phyloP scores from a whole-genome alignment of 495 filamentous ascomycete species.

The Jackrogersella minutella region DNA sequence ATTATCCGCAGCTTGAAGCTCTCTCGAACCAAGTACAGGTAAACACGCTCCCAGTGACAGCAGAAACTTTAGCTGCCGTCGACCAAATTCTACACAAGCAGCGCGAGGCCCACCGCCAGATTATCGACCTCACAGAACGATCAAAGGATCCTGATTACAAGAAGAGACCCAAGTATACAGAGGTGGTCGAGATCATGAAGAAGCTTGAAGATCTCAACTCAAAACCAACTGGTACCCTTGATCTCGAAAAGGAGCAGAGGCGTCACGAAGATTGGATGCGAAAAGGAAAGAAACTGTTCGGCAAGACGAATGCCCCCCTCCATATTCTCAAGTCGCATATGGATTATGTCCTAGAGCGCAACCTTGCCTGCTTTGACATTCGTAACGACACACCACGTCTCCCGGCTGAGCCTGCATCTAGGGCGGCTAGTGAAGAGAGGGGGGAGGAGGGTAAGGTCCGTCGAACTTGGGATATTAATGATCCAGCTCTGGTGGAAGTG shows the following conservation, averaged over 20 bases:
- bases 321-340: constrained; percentile 95
- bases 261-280: constrained; percentile 99
- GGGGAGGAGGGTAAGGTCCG: constrained; percentile 46
- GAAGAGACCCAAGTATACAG: constrained; percentile 87
- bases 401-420: constrained; percentile 89
- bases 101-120: constrained; percentile 89
- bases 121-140: constrained; percentile 78
- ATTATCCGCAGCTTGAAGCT: constrained; percentile 94
- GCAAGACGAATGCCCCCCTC: constrained; percentile 95
- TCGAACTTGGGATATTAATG: constrained; percentile 55
- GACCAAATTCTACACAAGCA: constrained; percentile 97
- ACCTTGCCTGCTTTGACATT: constrained; percentile 89
- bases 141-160: constrained; percentile 76
- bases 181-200: constrained; percentile 89
- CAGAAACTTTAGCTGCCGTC: constrained; percentile 80
- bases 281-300: constrained; percentile 96
- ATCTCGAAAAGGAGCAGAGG: constrained; percentile 94
- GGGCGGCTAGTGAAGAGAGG: constrained; percentile 77
- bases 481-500: constrained; percentile 72
- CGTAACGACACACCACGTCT: constrained; percentile 82
- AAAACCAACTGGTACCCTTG: constrained; percentile 87
- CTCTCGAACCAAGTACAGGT: constrained; percentile 77
- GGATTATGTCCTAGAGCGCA: constrained; percentile 89
- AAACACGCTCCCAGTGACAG: constrained; percentile 79
- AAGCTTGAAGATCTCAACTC: constrained; percentile 86